Evolutionary conservation across 139 green algal genomes (phyloP).

Genomic region (Chlorella sp.): DNA sequence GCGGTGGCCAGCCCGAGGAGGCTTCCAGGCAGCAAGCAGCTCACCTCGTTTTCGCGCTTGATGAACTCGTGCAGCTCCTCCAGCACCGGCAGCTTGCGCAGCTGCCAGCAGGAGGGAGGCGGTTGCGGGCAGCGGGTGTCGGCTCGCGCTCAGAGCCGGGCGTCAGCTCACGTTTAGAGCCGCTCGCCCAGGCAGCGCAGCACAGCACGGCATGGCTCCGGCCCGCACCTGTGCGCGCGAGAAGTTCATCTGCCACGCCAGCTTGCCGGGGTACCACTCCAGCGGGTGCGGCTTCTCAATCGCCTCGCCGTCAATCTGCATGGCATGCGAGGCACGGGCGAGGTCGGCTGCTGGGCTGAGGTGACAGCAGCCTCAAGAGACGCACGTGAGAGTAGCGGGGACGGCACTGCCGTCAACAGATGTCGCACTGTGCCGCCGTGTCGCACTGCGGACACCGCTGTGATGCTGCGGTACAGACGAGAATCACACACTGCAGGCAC

Average conservation of each 20-base stretch:
- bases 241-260: conserved; percentile 95
- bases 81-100: conserved; percentile 84
- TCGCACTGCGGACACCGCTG: too few relatives aligned
- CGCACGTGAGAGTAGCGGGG: too few relatives aligned
- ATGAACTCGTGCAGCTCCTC: conserved; percentile 81
- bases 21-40: too few relatives aligned
- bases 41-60: conserved; percentile 76
- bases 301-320: conserved; percentile 61
- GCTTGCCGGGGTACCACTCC: conserved; percentile 93
- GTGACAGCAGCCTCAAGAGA: too few relatives aligned
- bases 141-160: background rate
- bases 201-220: background rate
- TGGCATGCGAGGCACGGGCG: background rate
- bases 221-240: conserved; percentile 66
- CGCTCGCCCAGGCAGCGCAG: background rate
- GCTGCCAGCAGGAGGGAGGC: conserved; percentile 14
- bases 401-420: background rate
- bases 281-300: conserved; percentile 75
- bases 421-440: background rate
- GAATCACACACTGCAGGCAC: background rate
- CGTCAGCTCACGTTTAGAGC: background rate
- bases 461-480: too few relatives aligned
- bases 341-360: too few relatives aligned
- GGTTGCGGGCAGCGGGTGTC: background rate
- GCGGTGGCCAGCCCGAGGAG: too few relatives aligned